A percentile compares a stretch with the other conserved stretches of the same genome.
phyloP scores from a whole-genome alignment of 1,284 basidiomycete genomes.

The Apiotrichum veenhuisii region DNA sequence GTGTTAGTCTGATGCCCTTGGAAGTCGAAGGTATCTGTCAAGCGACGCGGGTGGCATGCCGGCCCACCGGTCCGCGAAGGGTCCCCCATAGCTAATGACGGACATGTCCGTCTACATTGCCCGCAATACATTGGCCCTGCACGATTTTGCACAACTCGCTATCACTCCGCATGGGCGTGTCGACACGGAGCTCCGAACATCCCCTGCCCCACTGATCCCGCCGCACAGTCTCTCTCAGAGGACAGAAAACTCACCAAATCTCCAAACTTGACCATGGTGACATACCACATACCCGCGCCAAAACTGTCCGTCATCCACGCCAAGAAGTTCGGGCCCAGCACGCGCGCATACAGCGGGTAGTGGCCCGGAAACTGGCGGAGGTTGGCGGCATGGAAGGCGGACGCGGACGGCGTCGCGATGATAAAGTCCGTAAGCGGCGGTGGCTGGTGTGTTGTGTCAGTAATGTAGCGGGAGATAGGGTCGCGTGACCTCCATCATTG shows the following conservation, averaged over 20 bases:
- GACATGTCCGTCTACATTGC: too few species aligned
- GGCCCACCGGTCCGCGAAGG: too few species aligned
- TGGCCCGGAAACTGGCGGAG: constrained; percentile 83
- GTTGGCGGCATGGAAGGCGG: constrained; percentile 92
- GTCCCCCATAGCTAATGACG: too few species aligned
- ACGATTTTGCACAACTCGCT: too few species aligned
- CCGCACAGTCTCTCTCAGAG: not conserved
- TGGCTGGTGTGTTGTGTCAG: constrained; percentile 24
- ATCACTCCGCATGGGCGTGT: too few species aligned
- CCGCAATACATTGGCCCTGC: too few species aligned
- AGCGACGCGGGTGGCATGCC: too few species aligned
- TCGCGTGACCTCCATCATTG: not conserved
- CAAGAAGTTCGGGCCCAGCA: constrained; percentile 69
- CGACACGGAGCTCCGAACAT: too few species aligned
- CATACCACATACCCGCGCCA: constrained; percentile 92
- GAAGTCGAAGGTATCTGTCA: too few species aligned
- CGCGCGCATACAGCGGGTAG: constrained; percentile 80
- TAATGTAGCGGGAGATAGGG: too few species aligned
- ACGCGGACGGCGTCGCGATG: constrained; percentile 85
- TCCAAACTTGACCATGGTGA: constrained; percentile 76
- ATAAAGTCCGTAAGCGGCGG: constrained; percentile 90
- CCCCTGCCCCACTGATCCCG: too few species aligned
- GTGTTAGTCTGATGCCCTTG: not conserved
- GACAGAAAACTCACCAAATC: constrained; percentile 63
- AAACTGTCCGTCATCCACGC: constrained; percentile 66